A percentile compares a stretch with the other conserved stretches of the same genome.
These are phyloP conservation scores for Epichloe bromicola DNA, from an alignment of 2,329 filamentous ascomycete genomes.

Conservation along the genomic window DNA sequence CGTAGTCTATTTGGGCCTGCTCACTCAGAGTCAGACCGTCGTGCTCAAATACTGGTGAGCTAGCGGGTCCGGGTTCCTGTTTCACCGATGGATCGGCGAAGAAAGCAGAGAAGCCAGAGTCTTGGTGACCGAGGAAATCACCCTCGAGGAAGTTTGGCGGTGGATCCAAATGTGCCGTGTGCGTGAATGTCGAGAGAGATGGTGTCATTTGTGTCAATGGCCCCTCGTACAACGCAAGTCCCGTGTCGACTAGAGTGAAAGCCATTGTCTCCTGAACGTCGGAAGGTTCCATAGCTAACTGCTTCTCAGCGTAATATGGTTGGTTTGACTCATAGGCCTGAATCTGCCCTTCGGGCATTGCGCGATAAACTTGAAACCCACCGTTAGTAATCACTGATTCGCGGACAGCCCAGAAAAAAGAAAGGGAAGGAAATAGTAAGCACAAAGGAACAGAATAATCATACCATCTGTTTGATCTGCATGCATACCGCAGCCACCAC, in stretches of 20 bases:
- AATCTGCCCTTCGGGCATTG: constrained; percentile 14
- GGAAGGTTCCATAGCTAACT: not conserved
- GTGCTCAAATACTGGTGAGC: not conserved
- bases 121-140: not conserved
- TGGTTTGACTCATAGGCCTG: constrained; percentile 17
- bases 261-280: not conserved
- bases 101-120: not conserved
- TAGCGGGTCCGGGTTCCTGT: not conserved
- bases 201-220: not conserved
- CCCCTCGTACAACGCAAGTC: not conserved
- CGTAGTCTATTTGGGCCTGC: not conserved
- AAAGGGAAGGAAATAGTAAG: not conserved
- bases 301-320: constrained; percentile 15
- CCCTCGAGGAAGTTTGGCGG: not conserved
- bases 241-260: not conserved
- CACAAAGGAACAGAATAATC: constrained; percentile 3
- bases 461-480: constrained; percentile 19
- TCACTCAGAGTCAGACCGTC: not conserved
- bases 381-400: not conserved
- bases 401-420: not conserved
- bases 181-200: not conserved
- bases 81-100: constrained; percentile 3
- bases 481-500: constrained; percentile 19
- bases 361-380: constrained; percentile 20
- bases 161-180: constrained; percentile 1